Evolutionary conservation across 805 yeast genomes (phyloP), one percentile per base, ranked within the genome.

Genomic region (Huiozyma sinensis): DNA sequence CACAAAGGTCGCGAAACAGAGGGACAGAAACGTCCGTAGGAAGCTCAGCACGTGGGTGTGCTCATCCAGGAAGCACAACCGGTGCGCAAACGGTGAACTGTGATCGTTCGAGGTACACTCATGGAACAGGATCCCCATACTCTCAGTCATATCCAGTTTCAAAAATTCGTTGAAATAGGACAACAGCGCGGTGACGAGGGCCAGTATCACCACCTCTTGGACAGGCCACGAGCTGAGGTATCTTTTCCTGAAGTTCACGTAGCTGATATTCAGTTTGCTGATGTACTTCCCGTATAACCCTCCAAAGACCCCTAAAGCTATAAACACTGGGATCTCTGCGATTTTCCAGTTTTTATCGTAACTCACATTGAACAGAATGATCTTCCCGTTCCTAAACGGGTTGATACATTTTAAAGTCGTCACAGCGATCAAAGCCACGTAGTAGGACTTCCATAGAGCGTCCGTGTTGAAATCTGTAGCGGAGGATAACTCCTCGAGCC

Each of bases 371-470:
- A 92, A 92, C 63, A 92, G 68, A 10, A 92, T 97, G 50, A 92
- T 75, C 63, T 89, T 95, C 1, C 98, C 98, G 0, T 92, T 86
- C 56, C 97, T 71, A 58, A 89, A 92, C 1, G 99, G 97, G 55
- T 94, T 85, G 53, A 89, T 70, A 7, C 80, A 70, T 29, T 95
- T 80, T 30, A 92, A 67, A 0, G 87, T 80, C 0, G 86, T 76
- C 0, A 89, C 90, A 0, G 96, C 96, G 1, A 87, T 77, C 47
- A 94, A 66, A 1, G 96, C 83, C 54, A 97, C 88, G 54, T 87
- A 89, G 57, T 89, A 92, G 1, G 92, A 77, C 55, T 87, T 83
- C 94, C 95, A 86, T 61, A 94, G 73, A 1, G 95, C 84, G 3
- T 83, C 72, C 11, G 88, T 66, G 51, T 78, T 83, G 58, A 87